These are phyloP conservation scores for Plasmodium gaboni DNA, from an alignment of 169 alveolate species.

Conservation along the genomic window DNA sequence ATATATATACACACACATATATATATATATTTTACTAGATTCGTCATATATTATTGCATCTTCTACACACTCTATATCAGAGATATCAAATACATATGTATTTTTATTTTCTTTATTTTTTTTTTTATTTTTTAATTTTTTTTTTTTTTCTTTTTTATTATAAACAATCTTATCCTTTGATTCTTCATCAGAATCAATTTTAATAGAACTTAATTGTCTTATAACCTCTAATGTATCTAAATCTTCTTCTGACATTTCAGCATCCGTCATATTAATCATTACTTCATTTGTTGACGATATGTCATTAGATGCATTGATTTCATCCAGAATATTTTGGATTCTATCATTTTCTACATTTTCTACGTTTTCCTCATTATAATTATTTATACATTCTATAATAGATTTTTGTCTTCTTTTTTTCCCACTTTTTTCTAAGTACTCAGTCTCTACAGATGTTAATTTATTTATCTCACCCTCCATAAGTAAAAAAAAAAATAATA, in stretches of 20 bases:
- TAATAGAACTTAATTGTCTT: conserved; percentile 51
- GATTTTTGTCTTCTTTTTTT: conserved; percentile 64
- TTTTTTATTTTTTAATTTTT: conserved; percentile 3
- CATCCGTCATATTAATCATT: not conserved
- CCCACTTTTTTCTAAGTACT: conserved; percentile 52
- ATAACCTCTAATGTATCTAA: conserved; percentile 27
- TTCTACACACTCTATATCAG: conserved; percentile 62
- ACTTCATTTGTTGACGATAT: not conserved
- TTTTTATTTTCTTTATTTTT: conserved; percentile 12
- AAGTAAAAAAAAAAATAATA: too few relatives aligned
- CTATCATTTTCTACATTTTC: conserved; percentile 2
- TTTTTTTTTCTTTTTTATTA: conserved; percentile 33
- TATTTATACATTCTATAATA: not conserved
- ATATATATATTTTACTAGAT: conserved; percentile 18
- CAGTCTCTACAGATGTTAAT: conserved; percentile 61
- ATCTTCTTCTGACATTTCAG: conserved; percentile 36
- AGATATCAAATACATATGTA: not conserved
- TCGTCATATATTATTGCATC: conserved; percentile 57
- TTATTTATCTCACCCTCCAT: conserved; percentile 39
- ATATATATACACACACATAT: too few relatives aligned
- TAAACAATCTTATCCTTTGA: not conserved
- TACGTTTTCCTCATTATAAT: not conserved
- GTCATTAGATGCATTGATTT: not conserved
- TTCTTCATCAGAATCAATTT: conserved; percentile 24
- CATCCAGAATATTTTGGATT: not conserved